Evolutionary conservation across 2,329 filamentous ascomycete species (phyloP).

Genomic region (Arthrobotrys iridis): DNA sequence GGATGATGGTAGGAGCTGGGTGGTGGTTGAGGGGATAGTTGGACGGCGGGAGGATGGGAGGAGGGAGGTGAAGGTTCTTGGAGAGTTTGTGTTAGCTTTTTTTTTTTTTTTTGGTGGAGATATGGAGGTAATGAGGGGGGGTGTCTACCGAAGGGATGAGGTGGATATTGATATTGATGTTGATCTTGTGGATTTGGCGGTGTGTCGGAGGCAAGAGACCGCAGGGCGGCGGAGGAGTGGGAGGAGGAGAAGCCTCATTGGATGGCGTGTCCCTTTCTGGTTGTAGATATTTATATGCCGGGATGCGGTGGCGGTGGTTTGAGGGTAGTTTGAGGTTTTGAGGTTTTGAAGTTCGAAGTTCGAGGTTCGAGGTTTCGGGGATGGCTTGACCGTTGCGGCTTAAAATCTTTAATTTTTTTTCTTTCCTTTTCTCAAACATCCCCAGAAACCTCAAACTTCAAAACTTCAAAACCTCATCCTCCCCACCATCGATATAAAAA

Average conservation of each 20-base stretch:
- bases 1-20: not conserved
- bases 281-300: not conserved
- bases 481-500: not conserved
- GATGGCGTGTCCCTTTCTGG: not conserved
- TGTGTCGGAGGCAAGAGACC: slow-evolving; percentile 23
- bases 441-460: not conserved
- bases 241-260: slow-evolving; percentile 21
- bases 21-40: not conserved
- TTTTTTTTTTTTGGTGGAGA: not conserved
- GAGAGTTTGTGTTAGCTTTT: not conserved
- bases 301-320: not conserved
- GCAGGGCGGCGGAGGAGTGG: slow-evolving; percentile 28
- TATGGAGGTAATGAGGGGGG: not conserved
- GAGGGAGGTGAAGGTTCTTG: slow-evolving; percentile 51
- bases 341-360: not conserved
- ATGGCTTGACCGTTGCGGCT: slow-evolving; percentile 47
- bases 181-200: not conserved
- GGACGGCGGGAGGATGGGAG: slow-evolving; percentile 8
- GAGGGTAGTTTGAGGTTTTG: no score
- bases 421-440: no score
- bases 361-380: not conserved
- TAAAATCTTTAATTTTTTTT: slow-evolving; percentile 24
- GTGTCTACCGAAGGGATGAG: slow-evolving; percentile 31
- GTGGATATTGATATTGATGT: not conserved
- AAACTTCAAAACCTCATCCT: not conserved